phyloP scores from a whole-genome alignment of 495 filamentous ascomycete genomes.

The Glarea lozoyensis region DNA sequence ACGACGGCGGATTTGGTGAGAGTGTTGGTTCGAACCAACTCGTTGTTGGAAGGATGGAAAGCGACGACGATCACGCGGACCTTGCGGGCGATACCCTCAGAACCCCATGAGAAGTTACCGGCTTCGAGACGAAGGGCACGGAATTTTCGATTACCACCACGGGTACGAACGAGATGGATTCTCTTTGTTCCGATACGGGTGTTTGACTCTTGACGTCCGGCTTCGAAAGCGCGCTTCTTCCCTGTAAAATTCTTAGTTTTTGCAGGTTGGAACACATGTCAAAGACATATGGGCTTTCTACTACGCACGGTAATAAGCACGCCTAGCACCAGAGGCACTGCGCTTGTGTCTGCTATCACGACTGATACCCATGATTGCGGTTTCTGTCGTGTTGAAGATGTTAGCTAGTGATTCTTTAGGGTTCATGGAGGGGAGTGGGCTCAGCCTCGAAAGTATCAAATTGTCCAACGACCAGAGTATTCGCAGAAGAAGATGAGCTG shows the following conservation, averaged over 20 bases:
- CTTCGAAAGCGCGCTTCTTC: constrained; percentile 96
- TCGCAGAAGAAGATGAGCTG: constrained; percentile 1
- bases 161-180: constrained; percentile 97
- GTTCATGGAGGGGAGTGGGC: background rate
- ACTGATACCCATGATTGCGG: constrained; percentile 96
- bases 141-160: constrained; percentile 99
- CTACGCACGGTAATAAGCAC: constrained; percentile 74
- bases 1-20: constrained; percentile 97
- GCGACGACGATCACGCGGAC: constrained; percentile 95
- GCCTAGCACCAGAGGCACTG: constrained; percentile 93
- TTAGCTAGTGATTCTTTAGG: constrained; percentile 12
- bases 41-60: constrained; percentile 99
- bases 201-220: constrained; percentile 97
- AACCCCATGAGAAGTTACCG: constrained; percentile 99
- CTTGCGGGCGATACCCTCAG: constrained; percentile 95
- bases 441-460: background rate
- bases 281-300: constrained; percentile 48
- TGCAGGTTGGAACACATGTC: constrained; percentile 53
- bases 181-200: constrained; percentile 98
- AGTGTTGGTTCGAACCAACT: constrained; percentile 99
- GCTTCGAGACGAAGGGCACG: constrained; percentile 97
- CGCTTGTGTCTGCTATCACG: constrained; percentile 99
- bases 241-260: constrained; percentile 36
- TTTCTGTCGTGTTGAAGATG: constrained; percentile 15
- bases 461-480: constrained; percentile 1